These are phyloP conservation scores for Wickerhamomyces rabaulensis DNA, from an alignment of 805 yeast species.

Conservation along the genomic window DNA sequence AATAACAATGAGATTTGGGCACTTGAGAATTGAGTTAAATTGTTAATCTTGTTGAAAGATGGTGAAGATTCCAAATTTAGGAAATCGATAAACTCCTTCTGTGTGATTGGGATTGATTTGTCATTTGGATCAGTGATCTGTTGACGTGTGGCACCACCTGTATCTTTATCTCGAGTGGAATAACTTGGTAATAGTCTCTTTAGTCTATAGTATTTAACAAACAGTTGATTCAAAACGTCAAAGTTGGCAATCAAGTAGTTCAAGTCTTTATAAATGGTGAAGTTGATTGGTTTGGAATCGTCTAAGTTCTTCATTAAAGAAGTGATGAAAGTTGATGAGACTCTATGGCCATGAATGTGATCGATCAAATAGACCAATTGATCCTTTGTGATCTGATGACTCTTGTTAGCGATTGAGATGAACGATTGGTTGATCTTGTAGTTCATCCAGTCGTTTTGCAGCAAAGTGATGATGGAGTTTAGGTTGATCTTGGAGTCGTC, in stretches of 20 bases:
- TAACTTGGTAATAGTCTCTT: slow-evolving; percentile 8
- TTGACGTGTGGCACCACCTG: slow-evolving; percentile 7
- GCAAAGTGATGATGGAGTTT: slow-evolving; percentile 34
- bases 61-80: slow-evolving; percentile 27
- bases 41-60: slow-evolving; percentile 32
- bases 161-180: slow-evolving; percentile 2
- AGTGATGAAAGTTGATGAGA: slow-evolving; percentile 32
- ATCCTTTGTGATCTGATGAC: slow-evolving; percentile 29
- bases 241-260: slow-evolving; percentile 34
- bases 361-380: slow-evolving; percentile 30
- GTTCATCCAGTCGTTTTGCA: slow-evolving; percentile 35
- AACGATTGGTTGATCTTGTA: slow-evolving; percentile 30
- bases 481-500: slow-evolving; percentile 28
- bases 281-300: slow-evolving; percentile 28
- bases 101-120: slow-evolving; percentile 29
- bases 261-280: slow-evolving; percentile 33
- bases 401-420: slow-evolving; percentile 25
- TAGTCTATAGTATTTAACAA: slow-evolving; percentile 27
- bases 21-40: slow-evolving; percentile 35
- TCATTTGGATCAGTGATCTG: slow-evolving; percentile 15
- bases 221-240: slow-evolving; percentile 33
- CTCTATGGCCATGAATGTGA: slow-evolving; percentile 32
- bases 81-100: slow-evolving; percentile 29
- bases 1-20: slow-evolving; percentile 35
- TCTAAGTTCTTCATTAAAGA: slow-evolving; percentile 23